Base-by-base conservation (phyloP, 1,284 basidiomycete species). In the Anthracocystis walkeri region DNA sequence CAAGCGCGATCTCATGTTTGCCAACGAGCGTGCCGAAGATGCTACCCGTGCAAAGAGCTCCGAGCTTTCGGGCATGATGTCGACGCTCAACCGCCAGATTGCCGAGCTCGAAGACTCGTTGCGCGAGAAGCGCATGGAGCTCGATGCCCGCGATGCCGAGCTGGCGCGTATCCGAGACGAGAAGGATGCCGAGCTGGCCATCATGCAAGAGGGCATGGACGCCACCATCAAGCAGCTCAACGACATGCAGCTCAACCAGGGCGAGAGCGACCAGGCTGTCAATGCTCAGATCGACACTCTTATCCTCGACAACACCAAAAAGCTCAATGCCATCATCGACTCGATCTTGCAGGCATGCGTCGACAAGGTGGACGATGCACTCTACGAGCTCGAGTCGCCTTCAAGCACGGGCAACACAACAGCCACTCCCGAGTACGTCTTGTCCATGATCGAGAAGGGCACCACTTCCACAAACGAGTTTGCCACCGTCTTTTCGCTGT, bases 391-490 rank as follows among this genome's bases (percentile, higher is more conserved):
- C 57, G 96, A 99, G 86, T 95, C 95, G 7, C 94, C 95, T 10
- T 92, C 93, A 45, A 92, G 95, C 79, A 91, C 91, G 7, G 97
- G 96, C 46, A 98, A 98, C 87, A 90, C 92, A 73, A 96, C 93
- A 77, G 95, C 96, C 8, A 99, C 97, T 0, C 96, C 97, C 16
- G 95, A 97, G 85, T 99, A 98, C 85, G 97, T 95, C 0, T 88
- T 98, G 25, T 98, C 97, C 11, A 95, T 99, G 91, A 94, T 99
- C 81, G 97, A 99, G 86, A 98, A 98, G 87, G 92, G 94, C 4
- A 88, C 92, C 85, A 93, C 93, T 81, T 95, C 93, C 80, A 93
- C 94, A 18, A 98, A 91, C 68, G 96, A 99, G 85, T 99, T 99
- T 84, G 95, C 95, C 12, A 93, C 93, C 23, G 89, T 95, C 55